These are phyloP conservation scores for Breynia disticha DNA, from an alignment of 441 rosid species.

Conservation along the genomic window DNA sequence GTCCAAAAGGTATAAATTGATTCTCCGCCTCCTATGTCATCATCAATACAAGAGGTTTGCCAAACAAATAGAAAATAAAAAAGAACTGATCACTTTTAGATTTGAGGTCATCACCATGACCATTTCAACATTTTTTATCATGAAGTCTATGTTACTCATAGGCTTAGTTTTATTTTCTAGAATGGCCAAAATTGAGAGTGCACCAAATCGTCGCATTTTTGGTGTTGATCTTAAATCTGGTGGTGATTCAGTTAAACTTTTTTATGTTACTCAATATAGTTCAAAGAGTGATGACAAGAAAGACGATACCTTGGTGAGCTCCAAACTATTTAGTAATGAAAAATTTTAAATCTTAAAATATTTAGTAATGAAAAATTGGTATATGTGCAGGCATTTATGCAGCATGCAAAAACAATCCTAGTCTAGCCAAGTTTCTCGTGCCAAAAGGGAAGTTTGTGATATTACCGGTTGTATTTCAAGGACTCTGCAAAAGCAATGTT, in stretches of 20 bases:
- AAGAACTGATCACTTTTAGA: too few relatives aligned
- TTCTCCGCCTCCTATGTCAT: too few relatives aligned
- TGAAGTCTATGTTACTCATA: too few relatives aligned
- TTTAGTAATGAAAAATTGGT: too few relatives aligned
- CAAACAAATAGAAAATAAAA: too few relatives aligned
- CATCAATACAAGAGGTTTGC: too few relatives aligned
- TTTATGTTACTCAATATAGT: conserved; percentile 19
- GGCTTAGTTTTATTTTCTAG: too few relatives aligned
- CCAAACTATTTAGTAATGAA: background rate
- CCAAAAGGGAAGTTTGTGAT: conserved; percentile 25
- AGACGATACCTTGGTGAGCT: conserved; percentile 12
- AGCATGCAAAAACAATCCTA: conserved; percentile 30
- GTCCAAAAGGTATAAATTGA: too few relatives aligned
- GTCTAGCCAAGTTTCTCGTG: conserved; percentile 20
- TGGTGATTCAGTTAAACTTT: conserved; percentile 2
- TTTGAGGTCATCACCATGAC: too few relatives aligned
- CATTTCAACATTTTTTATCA: too few relatives aligned
- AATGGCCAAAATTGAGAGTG: background rate
- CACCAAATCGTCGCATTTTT: background rate
- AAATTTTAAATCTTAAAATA: too few relatives aligned
- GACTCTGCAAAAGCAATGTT: conserved; percentile 23
- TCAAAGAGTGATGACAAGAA: conserved; percentile 18
- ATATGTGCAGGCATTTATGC: conserved; percentile 21
- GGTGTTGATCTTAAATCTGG: background rate
- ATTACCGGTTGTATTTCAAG: conserved; percentile 20